phyloP scores from a whole-genome alignment of 2,329 filamentous ascomycete species.

The Fusarium sp. region DNA sequence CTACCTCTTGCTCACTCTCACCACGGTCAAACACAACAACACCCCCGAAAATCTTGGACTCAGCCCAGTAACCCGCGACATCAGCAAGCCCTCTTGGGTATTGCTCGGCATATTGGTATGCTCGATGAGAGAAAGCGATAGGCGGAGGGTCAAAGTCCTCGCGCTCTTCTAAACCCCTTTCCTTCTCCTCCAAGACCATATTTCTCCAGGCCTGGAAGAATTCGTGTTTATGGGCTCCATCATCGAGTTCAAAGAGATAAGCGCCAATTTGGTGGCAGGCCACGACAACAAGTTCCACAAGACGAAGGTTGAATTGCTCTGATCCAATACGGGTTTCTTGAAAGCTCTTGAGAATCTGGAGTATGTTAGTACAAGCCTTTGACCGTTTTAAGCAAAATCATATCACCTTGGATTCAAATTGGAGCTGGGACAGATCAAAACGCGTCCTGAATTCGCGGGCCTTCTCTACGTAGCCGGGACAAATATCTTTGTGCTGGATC shows the following conservation, averaged over 20 bases:
- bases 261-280: conserved; percentile 29
- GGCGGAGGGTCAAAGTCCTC: neutral
- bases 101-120: conserved; percentile 13
- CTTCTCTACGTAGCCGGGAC: conserved; percentile 16
- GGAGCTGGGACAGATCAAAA: conserved; percentile 1
- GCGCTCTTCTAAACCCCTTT: neutral
- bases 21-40: conserved; percentile 24
- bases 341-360: neutral
- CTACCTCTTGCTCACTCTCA: conserved; percentile 14
- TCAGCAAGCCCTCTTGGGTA: conserved; percentile 19
- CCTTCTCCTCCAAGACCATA: neutral
- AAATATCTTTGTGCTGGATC: neutral
- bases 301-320: neutral
- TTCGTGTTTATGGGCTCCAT: conserved; percentile 18
- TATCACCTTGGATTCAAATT: rapidly evolving
- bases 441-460: neutral
- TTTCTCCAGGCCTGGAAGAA: conserved; percentile 9
- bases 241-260: conserved; percentile 14
- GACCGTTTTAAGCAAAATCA: no score
- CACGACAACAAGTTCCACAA: conserved; percentile 14
- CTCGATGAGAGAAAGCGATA: conserved; percentile 9
- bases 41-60: conserved; percentile 21
- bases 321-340: neutral
- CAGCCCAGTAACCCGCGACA: conserved; percentile 25
- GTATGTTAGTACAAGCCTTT: neutral